Percentiles rank a stretch among this genome's conserved stretches.
Conservation (phyloP, 2,329 filamentous ascomycete genomes). For the Trichoderma citrinoviride region DNA sequence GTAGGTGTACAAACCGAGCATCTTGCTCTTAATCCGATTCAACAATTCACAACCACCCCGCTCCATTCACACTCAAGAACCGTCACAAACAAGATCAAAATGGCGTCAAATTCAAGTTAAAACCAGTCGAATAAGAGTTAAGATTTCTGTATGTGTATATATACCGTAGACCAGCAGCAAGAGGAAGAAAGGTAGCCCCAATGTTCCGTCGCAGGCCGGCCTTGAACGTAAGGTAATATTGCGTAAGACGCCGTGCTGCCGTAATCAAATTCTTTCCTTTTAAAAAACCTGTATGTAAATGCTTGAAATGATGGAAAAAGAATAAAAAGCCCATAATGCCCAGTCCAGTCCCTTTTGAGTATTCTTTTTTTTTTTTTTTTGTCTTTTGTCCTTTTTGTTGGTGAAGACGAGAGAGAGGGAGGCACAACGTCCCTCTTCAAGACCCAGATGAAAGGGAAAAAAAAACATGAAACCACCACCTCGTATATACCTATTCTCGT, state of each 20-base stretch:
- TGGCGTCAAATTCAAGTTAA: neutral
- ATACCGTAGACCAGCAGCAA: neutral
- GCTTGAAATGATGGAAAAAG: neutral
- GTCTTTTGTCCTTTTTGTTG: neutral
- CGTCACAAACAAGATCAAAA: neutral
- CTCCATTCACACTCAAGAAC: neutral
- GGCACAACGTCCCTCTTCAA: neutral
- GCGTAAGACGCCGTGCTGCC: slow-evolving; percentile 15
- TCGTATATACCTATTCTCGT: neutral
- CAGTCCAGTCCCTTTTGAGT: neutral
- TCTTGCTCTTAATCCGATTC: too few species aligned
- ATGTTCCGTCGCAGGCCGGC: neutral
- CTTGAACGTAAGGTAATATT: neutral
- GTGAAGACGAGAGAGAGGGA: neutral
- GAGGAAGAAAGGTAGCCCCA: neutral
- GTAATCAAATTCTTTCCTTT: slow-evolving; percentile 12
- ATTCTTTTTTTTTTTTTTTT: neutral
- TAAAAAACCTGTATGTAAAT: slow-evolving; percentile 17
- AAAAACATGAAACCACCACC: neutral
- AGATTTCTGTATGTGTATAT: slow-evolving; percentile 1
- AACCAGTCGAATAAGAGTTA: neutral
- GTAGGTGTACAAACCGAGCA: too few species aligned
- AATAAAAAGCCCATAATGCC: neutral
- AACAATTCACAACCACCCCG: neutral
- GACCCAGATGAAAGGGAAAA: neutral